Percentiles rank a stretch among this genome's conserved stretches.
phyloP scores from a whole-genome alignment of 2,329 filamentous ascomycete species.

The Ophiostoma australiae region DNA sequence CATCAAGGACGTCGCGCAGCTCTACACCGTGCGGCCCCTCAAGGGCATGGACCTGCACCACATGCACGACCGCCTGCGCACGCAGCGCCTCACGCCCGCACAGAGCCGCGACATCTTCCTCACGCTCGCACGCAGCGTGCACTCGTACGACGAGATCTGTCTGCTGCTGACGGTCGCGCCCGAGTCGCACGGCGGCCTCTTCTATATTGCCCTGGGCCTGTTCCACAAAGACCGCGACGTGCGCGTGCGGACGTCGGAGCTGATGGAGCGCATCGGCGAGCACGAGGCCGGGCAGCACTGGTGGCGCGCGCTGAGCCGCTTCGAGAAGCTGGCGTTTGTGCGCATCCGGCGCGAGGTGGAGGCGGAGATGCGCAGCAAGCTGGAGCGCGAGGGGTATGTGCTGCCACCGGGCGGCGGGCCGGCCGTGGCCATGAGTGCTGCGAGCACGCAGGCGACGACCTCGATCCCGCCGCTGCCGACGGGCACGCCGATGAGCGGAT shows the following conservation, averaged over 20 bases:
- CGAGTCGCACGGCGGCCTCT: constrained; percentile 80
- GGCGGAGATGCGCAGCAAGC: constrained; percentile 44
- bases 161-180: constrained; percentile 77
- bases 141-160: constrained; percentile 78
- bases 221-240: constrained; percentile 86
- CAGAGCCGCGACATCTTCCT: constrained; percentile 83
- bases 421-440: background rate
- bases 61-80: constrained; percentile 84
- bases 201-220: constrained; percentile 83
- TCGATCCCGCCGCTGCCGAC: background rate
- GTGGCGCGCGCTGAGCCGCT: constrained; percentile 80
- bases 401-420: constrained; percentile 27
- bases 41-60: constrained; percentile 84
- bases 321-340: constrained; percentile 80
- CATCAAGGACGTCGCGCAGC: constrained; percentile 70
- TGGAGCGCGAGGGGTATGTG: constrained; percentile 43
- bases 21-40: constrained; percentile 62
- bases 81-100: constrained; percentile 68
- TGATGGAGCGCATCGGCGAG: constrained; percentile 75
- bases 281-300: constrained; percentile 92
- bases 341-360: constrained; percentile 66
- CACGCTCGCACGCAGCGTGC: constrained; percentile 68
- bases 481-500: background rate
- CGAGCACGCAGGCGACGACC: background rate
- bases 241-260: constrained; percentile 66